Conservation (phyloP, 306 rosid genomes). For the Prunus mume region DNA sequence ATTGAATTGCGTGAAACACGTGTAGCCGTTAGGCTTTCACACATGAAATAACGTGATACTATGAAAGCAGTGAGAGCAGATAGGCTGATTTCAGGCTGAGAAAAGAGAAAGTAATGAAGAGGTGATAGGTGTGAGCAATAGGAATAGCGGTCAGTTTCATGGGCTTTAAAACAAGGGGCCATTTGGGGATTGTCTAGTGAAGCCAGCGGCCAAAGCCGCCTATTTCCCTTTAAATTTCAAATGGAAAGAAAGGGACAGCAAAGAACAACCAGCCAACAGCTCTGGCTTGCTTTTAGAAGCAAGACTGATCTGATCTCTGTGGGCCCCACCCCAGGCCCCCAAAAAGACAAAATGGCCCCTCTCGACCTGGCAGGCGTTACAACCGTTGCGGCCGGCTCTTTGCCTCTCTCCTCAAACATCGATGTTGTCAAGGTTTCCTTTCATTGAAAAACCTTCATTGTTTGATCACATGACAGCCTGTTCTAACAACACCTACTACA, state of each 20-base stretch:
- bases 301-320: background rate
- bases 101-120: too few relatives aligned
- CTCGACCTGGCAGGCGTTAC: background rate
- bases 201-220: too few relatives aligned
- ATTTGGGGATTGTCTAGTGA: too few relatives aligned
- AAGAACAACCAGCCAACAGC: conserved; percentile 25
- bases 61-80: too few relatives aligned
- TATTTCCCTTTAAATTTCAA: background rate
- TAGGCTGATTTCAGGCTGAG: too few relatives aligned
- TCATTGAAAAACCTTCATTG: too few relatives aligned
- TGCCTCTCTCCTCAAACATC: background rate
- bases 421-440: conserved; percentile 8
- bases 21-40: rapidly evolving
- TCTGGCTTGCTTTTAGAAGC: conserved; percentile 6
- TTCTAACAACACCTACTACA: background rate
- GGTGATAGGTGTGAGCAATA: too few relatives aligned
- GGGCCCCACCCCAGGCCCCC: conserved; percentile 4
- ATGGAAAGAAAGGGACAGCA: conserved; percentile 20
- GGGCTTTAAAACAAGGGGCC: too few relatives aligned
- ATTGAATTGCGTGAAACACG: too few relatives aligned
- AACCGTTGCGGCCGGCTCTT: conserved; percentile 4
- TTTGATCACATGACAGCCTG: conserved; percentile 13
- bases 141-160: too few relatives aligned
- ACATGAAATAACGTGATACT: too few relatives aligned
- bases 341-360: conserved; percentile 19